Evolutionary conservation across 306 rosid genomes (phyloP), one percentile per base, ranked within the genome.

Genomic region (Trifolium dubium): DNA sequence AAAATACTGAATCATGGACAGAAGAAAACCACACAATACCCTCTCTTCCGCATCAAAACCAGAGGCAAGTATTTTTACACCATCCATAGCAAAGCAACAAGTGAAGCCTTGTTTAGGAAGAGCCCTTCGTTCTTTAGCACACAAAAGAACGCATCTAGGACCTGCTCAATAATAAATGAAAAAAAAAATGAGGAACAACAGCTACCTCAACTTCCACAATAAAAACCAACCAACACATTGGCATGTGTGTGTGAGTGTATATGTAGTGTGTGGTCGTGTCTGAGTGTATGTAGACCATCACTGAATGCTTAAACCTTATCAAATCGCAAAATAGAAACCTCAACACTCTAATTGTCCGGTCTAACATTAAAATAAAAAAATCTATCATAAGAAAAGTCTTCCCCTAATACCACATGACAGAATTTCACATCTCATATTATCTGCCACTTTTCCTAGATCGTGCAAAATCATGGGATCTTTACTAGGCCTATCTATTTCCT

Each of bases 61-160:
- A 39, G 98, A 94, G 31, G 96, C 95, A 59, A 94, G 94, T 28
- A 94, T 82, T 83, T 88, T 94, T 73, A 91, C 92, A 77, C 95
- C 96, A 60, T 89, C 97, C 97, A 94, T 84, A 29, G 97, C 90
- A 77, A 91, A 89, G 90, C 97, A 94, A 80, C 98, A 94, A 75
- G 95, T 86, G 83, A 84, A 94, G 11, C 85, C 86, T 80, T 83
- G 90, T 80, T 85, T 86, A 64, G 98, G 97, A 40, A 94, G 80
- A 39, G 90, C 69, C 73, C 84, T 88, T 35, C 75, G 70, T 81
- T 85, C 94, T 65, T 80, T 88, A 19, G 92, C 92, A 74, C 96
- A 91, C 19, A 91, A 80, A 81, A 91, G 89, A 76, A 89, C 92
- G 50, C 97, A 94, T 68, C 86, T 94, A 44, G 97, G 96, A 79